Percentiles rank a stretch among this genome's conserved stretches.
These are phyloP conservation scores for Scheffersomyces segobiensis DNA, from an alignment of 1,139 yeast species.

Conservation along the genomic window DNA sequence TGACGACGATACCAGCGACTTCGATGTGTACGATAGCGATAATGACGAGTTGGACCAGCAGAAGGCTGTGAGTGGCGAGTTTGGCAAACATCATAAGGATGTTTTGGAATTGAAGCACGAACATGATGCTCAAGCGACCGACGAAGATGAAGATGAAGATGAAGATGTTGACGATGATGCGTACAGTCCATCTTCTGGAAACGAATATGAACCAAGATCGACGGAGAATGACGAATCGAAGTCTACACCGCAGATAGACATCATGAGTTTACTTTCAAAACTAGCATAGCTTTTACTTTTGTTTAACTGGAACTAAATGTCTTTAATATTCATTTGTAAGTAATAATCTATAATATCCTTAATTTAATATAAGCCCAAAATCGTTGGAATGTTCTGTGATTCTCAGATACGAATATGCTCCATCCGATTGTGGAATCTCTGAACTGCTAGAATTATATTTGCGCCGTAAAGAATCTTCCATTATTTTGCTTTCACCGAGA, in stretches of 20 bases:
- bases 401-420: background rate
- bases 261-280: conserved; percentile 38
- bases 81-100: conserved; percentile 30
- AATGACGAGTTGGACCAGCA: conserved; percentile 7
- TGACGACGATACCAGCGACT: conserved; percentile 10
- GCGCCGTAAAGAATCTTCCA: background rate
- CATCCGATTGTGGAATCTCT: background rate
- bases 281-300: conserved; percentile 17
- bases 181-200: conserved; percentile 19
- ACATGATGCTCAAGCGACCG: conserved; percentile 2
- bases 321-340: conserved; percentile 1
- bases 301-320: background rate
- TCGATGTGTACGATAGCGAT: conserved; percentile 11
- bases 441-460: background rate
- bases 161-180: conserved; percentile 18
- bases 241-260: conserved; percentile 19
- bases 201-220: conserved; percentile 5
- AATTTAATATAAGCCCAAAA: conserved; percentile 13
- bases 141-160: conserved; percentile 10
- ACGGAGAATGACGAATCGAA: conserved; percentile 11
- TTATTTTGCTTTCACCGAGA: background rate
- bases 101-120: conserved; percentile 32
- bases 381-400: conserved; percentile 10
- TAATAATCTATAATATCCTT: background rate
- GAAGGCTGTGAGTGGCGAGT: conserved; percentile 10